Base-by-base conservation (phyloP, 148 eudicot species). In the Rhododendron henanense region DNA sequence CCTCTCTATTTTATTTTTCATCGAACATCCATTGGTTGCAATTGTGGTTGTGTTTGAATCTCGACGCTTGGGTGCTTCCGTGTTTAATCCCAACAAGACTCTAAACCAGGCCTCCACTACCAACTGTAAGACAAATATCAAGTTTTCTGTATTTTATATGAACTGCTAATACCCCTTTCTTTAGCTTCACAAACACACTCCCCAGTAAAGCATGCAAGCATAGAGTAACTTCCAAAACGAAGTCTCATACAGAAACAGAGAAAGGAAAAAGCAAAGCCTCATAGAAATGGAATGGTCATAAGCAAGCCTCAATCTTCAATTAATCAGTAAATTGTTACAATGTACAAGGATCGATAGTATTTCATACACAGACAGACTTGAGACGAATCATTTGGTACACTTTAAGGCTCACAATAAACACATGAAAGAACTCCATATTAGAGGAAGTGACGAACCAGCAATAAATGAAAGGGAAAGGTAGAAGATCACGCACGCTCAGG, bases 291-390 rank as follows among this genome's bases (percentile, higher is more conserved):
- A 11, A 41, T 18, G 79, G 19, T 7, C 10, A 76, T 5, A 39
- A 41, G 79, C 50, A 37, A 76, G 44, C 79, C 23, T 16, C 50
- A 76, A 31, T 35, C 9, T 75, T 75, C n/a, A 37, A 76, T 19
- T 16, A 76, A 39, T 76, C 50, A 39, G 79, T 21, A 19, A 76
- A 76, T 76, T 39, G 21, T 76, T 76, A 76, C 79, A 76, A 84
- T 61, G 48, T 76, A 76, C 79, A 76, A 73, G 79, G 79, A 35
- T 35, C 23, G 6, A 74, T 74, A 74, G n/a, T 37, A 33, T 2
- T 31, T 73, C 44, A 73, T 11, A 73, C 13, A 73, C 18, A 73
- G 77, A 25, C 78, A 41, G 44, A 41, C 44, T n/a, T 6, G 21
- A 11, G 33, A n/a, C 53, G 11, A 84, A 50, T 50, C 47, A 39